phyloP scores from a whole-genome alignment of 2,329 filamentous ascomycete genomes.

The Drechslerella coelobrocha region DNA sequence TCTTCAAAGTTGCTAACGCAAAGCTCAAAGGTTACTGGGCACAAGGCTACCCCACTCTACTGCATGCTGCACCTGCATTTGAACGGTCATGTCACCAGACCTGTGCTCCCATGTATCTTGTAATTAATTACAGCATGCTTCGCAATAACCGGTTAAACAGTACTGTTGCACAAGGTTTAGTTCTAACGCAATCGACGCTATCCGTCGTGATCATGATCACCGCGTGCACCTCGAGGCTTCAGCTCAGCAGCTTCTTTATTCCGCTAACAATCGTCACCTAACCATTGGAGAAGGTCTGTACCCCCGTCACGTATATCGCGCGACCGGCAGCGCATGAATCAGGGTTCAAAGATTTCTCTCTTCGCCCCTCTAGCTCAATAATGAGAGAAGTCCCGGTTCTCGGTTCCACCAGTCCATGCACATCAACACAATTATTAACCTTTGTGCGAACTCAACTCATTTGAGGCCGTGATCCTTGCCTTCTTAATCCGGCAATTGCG shows the following conservation, averaged over 20 bases:
- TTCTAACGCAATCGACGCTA: too few relatives aligned
- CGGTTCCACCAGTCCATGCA: constrained; percentile 46
- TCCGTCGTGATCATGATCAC: too few relatives aligned
- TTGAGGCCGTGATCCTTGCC: constrained; percentile 9
- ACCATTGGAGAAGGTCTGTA: constrained; percentile 47
- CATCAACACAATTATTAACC: constrained; percentile 18
- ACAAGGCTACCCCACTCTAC: too few relatives aligned
- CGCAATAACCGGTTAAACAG: too few relatives aligned
- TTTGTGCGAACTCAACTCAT: constrained; percentile 21
- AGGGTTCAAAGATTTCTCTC: neutral
- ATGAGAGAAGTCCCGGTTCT: constrained; percentile 18
- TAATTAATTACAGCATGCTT: too few relatives aligned
- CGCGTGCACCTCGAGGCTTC: constrained; percentile 13
- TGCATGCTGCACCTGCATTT: too few relatives aligned
- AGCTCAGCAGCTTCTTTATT: constrained; percentile 28
- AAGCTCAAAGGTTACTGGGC: too few relatives aligned
- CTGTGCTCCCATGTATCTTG: too few relatives aligned
- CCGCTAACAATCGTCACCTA: constrained; percentile 36
- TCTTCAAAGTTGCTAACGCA: too few relatives aligned
- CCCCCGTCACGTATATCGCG: neutral
- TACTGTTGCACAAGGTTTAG: constrained; percentile 12
- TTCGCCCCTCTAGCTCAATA: neutral
- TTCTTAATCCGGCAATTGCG: constrained; percentile 18
- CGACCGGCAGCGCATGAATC: neutral
- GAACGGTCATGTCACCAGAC: too few relatives aligned